Base-by-base conservation (phyloP, 2,329 filamentous ascomycete species). In the Fusarium drepaniforme region DNA sequence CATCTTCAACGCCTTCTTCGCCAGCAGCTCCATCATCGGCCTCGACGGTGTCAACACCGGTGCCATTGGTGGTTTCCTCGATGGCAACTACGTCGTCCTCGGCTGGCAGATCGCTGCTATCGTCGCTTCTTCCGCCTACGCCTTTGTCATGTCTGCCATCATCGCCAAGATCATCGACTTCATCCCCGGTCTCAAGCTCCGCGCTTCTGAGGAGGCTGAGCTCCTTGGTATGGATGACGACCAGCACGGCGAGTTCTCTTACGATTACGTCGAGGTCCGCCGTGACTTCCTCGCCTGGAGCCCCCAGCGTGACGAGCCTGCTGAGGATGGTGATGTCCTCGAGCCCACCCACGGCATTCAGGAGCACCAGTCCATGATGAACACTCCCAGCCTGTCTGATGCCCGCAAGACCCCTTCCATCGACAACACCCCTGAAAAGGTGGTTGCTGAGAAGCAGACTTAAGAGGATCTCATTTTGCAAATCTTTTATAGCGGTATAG, bases 221-320 rank as follows among this genome's bases (percentile, higher is more conserved):
- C 90, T 96, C 15, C 90, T 96, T 67, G 94, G 94, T 77, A 96
- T 96, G 93, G 94, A 97, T 80, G 94, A 96, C 81, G 94, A 96
- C 84, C 94, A 97, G 85, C 93, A 96, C 78, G 94, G 94, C 84
- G 94, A 97, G 84, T 97, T 96, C 81, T 94, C 94, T 15, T 96
- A 96, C 87, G 94, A 97, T 83, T 97, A 96, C 83, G 94, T 97
- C 75, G 94, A 97, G 88, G 93, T 96, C 69, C 93, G 94, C 81
- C 91, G 94, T 80, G 94, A 97, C 84, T 97, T 96, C 87, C 90
- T 97, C 44, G 94, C 94, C 69, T 97, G 94, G 94, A 96, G 93
- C 35, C 94, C 94, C 1, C 91, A 93, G 38, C 92, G 92, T 80
- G 88, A 86, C 71, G 91, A 93, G 76, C 92, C 91, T 30, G 87